phyloP scores from a whole-genome alignment of 2,329 filamentous ascomycete species.

The Epichloe brachyelytri region DNA sequence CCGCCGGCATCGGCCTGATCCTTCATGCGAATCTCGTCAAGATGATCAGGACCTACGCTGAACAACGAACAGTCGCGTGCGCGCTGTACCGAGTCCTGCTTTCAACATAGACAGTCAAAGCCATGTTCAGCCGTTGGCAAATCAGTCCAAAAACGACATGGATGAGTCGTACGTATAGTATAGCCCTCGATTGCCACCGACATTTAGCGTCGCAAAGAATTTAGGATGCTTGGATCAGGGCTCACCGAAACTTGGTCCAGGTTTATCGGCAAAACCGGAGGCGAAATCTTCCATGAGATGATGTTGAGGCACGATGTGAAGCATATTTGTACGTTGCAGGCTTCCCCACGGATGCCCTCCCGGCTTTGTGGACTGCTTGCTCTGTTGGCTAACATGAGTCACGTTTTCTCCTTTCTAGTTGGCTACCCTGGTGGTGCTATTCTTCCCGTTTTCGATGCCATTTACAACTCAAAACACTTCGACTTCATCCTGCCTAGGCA shows the following conservation, averaged over 20 bases:
- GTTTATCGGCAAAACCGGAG: conserved; percentile 89
- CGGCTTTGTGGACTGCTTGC: no score
- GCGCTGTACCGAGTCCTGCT: conserved; percentile 49
- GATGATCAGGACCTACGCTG: not conserved
- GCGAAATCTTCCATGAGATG: conserved; percentile 98
- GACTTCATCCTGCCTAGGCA: conserved; percentile 91
- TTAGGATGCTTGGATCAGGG: not conserved
- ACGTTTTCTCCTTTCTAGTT: conserved; percentile 31
- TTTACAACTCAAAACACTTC: conserved; percentile 96
- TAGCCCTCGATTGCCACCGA: conserved; percentile 2
- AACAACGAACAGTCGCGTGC: conserved; percentile 22
- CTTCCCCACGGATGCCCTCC: not conserved
- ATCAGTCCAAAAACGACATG: conserved; percentile 48
- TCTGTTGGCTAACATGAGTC: conserved; percentile 13
- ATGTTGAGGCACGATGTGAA: conserved; percentile 88
- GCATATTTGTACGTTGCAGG: conserved; percentile 66
- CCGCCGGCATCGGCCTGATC: conserved; percentile 7
- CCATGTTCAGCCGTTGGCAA: conserved; percentile 59
- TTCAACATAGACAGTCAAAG: conserved; percentile 39
- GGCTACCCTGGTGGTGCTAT: conserved; percentile 93
- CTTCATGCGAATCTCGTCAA: not conserved
- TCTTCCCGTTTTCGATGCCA: conserved; percentile 94
- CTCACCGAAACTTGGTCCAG: conserved; percentile 24
- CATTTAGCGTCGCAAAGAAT: no score
- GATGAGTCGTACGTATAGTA: conserved; percentile 69